Base-by-base conservation (phyloP, 352 stramenopile genomes). In the Discostella stelligera region DNA sequence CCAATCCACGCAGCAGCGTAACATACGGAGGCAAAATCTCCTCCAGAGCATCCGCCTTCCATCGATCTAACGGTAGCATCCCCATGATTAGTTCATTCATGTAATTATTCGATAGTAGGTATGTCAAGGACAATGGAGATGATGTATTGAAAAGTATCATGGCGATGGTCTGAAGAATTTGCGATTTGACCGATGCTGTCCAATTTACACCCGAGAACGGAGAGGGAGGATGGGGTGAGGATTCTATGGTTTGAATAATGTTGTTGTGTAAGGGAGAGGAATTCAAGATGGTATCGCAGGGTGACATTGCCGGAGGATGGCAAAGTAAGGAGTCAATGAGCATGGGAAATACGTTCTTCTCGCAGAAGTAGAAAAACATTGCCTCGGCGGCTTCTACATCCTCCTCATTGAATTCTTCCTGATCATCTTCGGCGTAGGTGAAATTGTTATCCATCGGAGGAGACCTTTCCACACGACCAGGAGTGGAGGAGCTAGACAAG, bases 51-150 rank as follows among this genome's bases (percentile, higher is more conserved):
- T 80, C 66, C 21, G 84, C 74, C 16, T 74, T 88, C 83, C 83
- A 93, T 60, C 89, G 83, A 62, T 79, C 62, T 25, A 93, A 49
- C 13, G 87, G 87, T 30, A 86, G 21, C 44, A 91, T 85, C 27
- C 65, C 84, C 39, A 72, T 71, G 8, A 96, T 84, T 64, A 98
- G 86, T 54, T 95, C 88, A 84, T 98, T 98, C 60, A 98, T 88
- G 67, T 95, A 93, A 79, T 98, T 97, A 84, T 98, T 98, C 27
- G 94, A 97, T 32, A 98, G 78, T 27, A 98, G 90, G 81, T 97
- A 98, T 79, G 97, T 98, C 3, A 98, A 86, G 54, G 93, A 97
- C 61, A 94, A 95, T 62, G 89, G 86, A 53, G 93, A 96, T 71
- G 96, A 94, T 60, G 96, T 96, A 71, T 97, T 88, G 59, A 85